Base-by-base conservation (phyloP, 495 filamentous ascomycete species). In the Annulohypoxylon maeteangense region DNA sequence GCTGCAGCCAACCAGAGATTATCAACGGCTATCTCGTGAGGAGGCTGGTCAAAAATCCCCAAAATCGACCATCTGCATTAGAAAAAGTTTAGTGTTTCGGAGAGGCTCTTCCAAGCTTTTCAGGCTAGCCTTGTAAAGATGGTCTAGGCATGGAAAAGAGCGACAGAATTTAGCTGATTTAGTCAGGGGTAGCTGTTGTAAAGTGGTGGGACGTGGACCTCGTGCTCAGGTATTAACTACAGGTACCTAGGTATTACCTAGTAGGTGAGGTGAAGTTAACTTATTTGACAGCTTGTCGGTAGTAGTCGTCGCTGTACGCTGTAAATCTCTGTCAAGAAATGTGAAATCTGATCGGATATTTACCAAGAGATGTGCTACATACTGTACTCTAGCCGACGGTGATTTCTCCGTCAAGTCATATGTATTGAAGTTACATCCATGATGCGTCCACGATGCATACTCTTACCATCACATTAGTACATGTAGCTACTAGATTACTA, bases 1-100 rank as follows among this genome's bases (percentile, higher is more conserved):
- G 38, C 55, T 65, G 70, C 57, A 70, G 53, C 66, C 66, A 66
- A 66, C 66, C 71, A 59, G 27, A 62, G 58, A 54, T 18, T 18
- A 57, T 25, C 55, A 57, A 68, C 59, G 34, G 16, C 65, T 50
- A 65, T 67, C 60, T 72, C 58, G 60, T 23, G 63, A 67, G 65
- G 59, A 69, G 70, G 64, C 48, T 66, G 65, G 70, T 56, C 7
- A 58, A 50, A 16, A 57, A n/a, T n/a, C n/a, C n/a, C n/a, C n/a
- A 34, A 44, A 58, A 36, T 69, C 27, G n/a, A 59, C 12, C 55
- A 32, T 32, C 31, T 22, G 29, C 6, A 44, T 44, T 18, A 10
- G n/a, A 27, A 29, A 51, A 51, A 29, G 23, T 29, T 11, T 51
- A 51, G 47, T 27, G 42, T 58, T 61, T 58, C 64, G 61, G 67